phyloP scores from a whole-genome alignment of 23 red algal species.

The Gracilaria gracilis region DNA sequence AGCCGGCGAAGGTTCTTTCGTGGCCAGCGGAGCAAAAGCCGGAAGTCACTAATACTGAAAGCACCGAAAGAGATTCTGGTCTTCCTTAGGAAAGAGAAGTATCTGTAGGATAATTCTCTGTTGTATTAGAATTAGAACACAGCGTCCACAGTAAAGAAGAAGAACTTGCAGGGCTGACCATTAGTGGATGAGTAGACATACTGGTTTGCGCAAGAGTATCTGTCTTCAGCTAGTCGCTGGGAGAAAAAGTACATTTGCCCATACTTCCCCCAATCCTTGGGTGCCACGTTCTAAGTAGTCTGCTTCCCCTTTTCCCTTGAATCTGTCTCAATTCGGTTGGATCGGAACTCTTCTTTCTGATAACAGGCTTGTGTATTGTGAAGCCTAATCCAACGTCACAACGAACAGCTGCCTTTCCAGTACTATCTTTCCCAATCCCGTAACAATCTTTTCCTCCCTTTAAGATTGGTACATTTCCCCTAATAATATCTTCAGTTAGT shows the following conservation, averaged over 20 bases:
- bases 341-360: slow-evolving; percentile 11
- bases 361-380: slow-evolving; percentile 63
- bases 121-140: no score
- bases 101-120: no score
- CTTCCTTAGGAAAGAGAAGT: no score
- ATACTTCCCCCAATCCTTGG: background rate
- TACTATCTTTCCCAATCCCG: background rate
- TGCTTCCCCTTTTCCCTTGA: background rate
- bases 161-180: no score
- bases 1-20: no score
- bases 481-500: slow-evolving; percentile 26
- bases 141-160: no score
- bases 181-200: no score
- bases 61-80: no score
- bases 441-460: slow-evolving; percentile 17
- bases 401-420: slow-evolving; percentile 58
- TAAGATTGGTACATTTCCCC: slow-evolving; percentile 6
- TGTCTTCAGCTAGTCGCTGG: no score
- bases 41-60: no score
- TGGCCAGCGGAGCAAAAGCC: no score
- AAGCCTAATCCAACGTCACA: slow-evolving; percentile 71
- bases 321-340: background rate
- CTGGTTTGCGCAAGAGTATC: no score
- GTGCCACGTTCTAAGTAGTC: slow-evolving; percentile 1
- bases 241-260: background rate